Evolutionary conservation across 306 rosid genomes (phyloP).

Genomic region (Medicago lupulina): DNA sequence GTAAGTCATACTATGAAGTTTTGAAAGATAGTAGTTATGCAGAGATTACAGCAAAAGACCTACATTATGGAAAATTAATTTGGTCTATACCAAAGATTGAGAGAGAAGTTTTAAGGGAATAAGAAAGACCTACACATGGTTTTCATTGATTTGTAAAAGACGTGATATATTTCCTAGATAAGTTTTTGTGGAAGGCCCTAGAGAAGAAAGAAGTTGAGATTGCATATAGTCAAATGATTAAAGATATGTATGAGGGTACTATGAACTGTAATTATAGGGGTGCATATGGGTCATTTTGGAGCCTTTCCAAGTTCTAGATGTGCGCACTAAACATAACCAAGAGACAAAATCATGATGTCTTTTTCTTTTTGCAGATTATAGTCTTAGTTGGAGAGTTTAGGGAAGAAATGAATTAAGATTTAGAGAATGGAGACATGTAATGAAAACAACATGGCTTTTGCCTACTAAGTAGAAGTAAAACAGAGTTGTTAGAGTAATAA

Average conservation of each 20-base stretch:
- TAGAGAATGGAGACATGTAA: too few species aligned
- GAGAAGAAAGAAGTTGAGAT: constrained; percentile 5
- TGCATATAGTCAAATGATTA: neutral
- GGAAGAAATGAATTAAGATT: too few species aligned
- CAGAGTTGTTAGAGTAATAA: too few species aligned
- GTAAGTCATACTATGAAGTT: neutral
- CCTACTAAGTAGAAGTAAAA: too few species aligned
- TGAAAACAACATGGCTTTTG: too few species aligned
- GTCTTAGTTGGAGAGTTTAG: too few species aligned
- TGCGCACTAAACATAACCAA: neutral
- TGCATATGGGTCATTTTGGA: neutral
- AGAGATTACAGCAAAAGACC: neutral
- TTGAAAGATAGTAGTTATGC: constrained; percentile 2
- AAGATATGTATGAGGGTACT: neutral
- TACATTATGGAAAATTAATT: constrained; percentile 10
- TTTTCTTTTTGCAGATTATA: too few species aligned
- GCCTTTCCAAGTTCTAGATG: neutral
- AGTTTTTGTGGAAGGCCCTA: constrained; percentile 4
- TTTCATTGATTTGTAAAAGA: constrained; percentile 5
- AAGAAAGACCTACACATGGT: neutral
- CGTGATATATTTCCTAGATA: neutral
- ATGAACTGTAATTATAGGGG: neutral
- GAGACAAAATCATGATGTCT: neutral
- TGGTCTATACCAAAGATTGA: neutral
- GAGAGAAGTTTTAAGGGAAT: neutral